Evolutionary conservation across 352 stramenopile species (phyloP), one percentile per base, ranked within the genome.

Genomic region (Globisporangium splendens): DNA sequence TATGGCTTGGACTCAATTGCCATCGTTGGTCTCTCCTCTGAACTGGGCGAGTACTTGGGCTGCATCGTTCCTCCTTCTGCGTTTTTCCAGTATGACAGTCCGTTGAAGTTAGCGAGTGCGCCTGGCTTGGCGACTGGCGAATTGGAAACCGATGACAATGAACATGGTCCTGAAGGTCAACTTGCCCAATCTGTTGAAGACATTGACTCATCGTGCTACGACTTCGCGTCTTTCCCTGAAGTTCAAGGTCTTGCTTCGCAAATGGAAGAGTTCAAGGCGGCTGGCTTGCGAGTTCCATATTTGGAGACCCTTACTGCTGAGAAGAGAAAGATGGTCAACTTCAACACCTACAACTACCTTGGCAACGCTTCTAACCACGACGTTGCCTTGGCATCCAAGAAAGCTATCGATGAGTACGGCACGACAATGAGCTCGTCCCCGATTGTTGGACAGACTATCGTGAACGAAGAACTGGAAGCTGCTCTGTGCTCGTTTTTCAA

Each of bases 331-430:
- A 88, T 88, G 76, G 72, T 80, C 24, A 93, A 93, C 77, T 91
- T 90, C 65, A 91, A 91, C 70, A 91, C 83, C 47, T 93, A 93
- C 73, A 93, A 93, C 58, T 93, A 93, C 58, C 70, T 93, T 15
- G 83, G 83, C 18, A 87, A 91, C 48, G 80, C 83, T 2, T 83
- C 73, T 24, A 71, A 91, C 64, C 54, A 62, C 14, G 65, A 72
- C 21, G 79, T 91, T 14, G 71, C 71, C 17, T 63, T 66, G 52
- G 81, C 76, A 18, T 79, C 77, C 2, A 83, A 85, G 61, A 65
- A 72, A 18, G 83, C 66, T 22, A 88, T 93, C 44, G 69, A 86
- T 3, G 69, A 81, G 52, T 90, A 90, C 50, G 83, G 83, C 38
- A 88, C 79, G 33, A 89, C 80, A 1, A 93, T 93, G 83, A 88